Evolutionary conservation across 2,329 filamentous ascomycete species (phyloP).

Genomic region (Clonostachys sp.): DNA sequence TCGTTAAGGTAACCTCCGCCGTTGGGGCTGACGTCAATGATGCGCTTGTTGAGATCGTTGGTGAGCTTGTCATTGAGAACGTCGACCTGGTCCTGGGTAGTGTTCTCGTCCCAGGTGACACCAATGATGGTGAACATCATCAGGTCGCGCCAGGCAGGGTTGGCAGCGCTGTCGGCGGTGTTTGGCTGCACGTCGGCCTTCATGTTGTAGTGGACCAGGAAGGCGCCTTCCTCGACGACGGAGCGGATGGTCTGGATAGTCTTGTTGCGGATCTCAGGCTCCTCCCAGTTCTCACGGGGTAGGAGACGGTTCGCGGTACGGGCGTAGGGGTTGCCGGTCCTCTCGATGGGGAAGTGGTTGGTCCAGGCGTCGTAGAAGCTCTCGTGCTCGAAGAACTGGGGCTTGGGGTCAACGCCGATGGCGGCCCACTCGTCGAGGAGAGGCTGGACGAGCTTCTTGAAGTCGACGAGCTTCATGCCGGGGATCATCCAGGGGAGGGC

Average conservation of each 20-base stretch:
- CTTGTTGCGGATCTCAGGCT: constrained; percentile 6
- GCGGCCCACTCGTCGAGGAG: constrained; percentile 18
- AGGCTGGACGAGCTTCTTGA: constrained; percentile 21
- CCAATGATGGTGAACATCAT: constrained; percentile 24
- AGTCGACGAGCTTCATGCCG: constrained; percentile 20
- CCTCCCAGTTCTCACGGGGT: constrained; percentile 20
- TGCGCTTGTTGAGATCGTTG: constrained; percentile 19
- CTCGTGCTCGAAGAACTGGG: constrained; percentile 24
- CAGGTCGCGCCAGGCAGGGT: constrained; percentile 40
- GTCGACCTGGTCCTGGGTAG: constrained; percentile 7
- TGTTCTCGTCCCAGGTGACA: constrained; percentile 8
- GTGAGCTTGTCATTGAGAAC: constrained; percentile 19
- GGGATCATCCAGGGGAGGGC: constrained; percentile 28
- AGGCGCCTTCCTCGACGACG: constrained; percentile 13
- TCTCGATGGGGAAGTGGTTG: constrained; percentile 27
- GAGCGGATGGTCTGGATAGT: constrained; percentile 11
- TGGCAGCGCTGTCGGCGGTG: constrained; percentile 24
- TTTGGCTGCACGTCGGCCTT: constrained; percentile 9
- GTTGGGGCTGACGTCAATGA: constrained; percentile 15
- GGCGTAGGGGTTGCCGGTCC: constrained; percentile 9
- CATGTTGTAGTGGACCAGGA: constrained; percentile 14
- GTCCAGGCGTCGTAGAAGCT: constrained; percentile 28
- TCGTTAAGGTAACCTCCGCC: constrained; percentile 21
- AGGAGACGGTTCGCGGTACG: constrained; percentile 31
- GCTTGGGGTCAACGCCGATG: constrained; percentile 18